Evolutionary conservation across 345 rosid genomes (phyloP).

Genomic region (Turritis glabra): DNA sequence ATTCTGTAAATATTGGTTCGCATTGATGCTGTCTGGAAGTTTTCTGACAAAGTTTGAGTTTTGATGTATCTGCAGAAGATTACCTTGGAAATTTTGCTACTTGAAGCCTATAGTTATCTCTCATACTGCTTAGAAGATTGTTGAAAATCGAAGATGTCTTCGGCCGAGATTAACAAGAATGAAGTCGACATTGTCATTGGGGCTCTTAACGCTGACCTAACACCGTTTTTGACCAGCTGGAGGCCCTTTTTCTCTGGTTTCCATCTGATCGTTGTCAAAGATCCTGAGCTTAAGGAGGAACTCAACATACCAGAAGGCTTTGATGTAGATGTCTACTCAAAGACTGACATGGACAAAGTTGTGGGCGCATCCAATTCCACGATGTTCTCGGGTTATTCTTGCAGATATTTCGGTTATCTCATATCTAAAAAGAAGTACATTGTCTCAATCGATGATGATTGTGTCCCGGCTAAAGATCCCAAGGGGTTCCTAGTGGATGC

Average conservation of each 20-base stretch:
- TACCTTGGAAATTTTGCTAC: constrained; percentile 1
- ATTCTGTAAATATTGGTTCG: not conserved
- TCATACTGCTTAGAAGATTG: not conserved
- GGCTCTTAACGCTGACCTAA: constrained; percentile 75
- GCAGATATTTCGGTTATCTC: constrained; percentile 91
- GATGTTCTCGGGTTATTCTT: constrained; percentile 81
- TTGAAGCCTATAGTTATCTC: not conserved
- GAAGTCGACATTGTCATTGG: constrained; percentile 94
- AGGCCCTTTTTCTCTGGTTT: constrained; percentile 61
- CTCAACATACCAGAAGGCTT: constrained; percentile 87
- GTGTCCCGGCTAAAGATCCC: constrained; percentile 75
- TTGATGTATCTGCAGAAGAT: constrained; percentile 30
- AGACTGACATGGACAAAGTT: constrained; percentile 63
- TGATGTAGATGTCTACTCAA: constrained; percentile 60
- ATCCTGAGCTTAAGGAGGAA: constrained; percentile 87
- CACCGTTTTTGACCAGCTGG: constrained; percentile 76
- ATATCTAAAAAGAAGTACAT: constrained; percentile 78
- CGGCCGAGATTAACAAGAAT: constrained; percentile 49
- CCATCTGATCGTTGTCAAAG: constrained; percentile 89
- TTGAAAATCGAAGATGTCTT: constrained; percentile 51
- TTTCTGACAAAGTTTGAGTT: constrained; percentile 12
- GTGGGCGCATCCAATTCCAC: constrained; percentile 59
- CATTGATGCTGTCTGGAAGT: not conserved
- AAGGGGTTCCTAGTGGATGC: constrained; percentile 70
- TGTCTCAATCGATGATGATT: constrained; percentile 83